Conservation (phyloP, 495 filamentous ascomycete species). For the Cercophora scortea region DNA sequence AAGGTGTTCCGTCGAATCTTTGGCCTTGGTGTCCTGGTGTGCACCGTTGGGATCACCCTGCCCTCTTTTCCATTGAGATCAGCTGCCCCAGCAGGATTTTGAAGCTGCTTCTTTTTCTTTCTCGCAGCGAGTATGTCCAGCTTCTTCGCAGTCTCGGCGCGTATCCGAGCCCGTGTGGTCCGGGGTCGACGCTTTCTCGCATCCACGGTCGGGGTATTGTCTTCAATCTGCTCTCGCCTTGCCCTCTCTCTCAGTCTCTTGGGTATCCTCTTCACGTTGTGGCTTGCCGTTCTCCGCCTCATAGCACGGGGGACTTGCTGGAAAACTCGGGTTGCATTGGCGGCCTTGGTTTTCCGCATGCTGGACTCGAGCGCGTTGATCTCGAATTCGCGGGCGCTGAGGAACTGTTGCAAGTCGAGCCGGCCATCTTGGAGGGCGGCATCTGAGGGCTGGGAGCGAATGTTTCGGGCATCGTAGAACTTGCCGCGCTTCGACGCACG, state of each 20-base stretch:
- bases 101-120: slow-evolving; percentile 46
- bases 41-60: slow-evolving; percentile 16
- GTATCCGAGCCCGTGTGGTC: slow-evolving; percentile 58
- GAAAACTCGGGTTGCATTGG: slow-evolving; percentile 67
- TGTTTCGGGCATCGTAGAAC: slow-evolving; percentile 57
- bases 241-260: slow-evolving; percentile 64
- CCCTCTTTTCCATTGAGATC: background rate
- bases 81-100: slow-evolving; percentile 16
- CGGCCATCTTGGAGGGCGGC: slow-evolving; percentile 69
- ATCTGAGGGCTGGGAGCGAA: slow-evolving; percentile 63
- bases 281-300: slow-evolving; percentile 81
- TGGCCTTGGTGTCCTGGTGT: slow-evolving; percentile 41
- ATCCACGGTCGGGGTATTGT: slow-evolving; percentile 83
- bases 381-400: slow-evolving; percentile 77
- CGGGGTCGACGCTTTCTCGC: slow-evolving; percentile 63
- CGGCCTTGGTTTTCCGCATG: slow-evolving; percentile 63
- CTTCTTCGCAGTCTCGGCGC: slow-evolving; percentile 74
- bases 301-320: slow-evolving; percentile 80
- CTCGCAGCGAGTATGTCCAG: slow-evolving; percentile 57
- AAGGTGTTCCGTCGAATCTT: slow-evolving; percentile 66
- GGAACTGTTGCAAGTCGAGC: slow-evolving; percentile 72
- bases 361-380: slow-evolving; percentile 75
- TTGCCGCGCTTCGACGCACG: slow-evolving; percentile 47
- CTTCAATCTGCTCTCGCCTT: slow-evolving; percentile 74
- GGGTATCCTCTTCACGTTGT: slow-evolving; percentile 91